Conservation (phyloP, 2,329 filamentous ascomycete species). For the Myriosclerotinia duriaeana region DNA sequence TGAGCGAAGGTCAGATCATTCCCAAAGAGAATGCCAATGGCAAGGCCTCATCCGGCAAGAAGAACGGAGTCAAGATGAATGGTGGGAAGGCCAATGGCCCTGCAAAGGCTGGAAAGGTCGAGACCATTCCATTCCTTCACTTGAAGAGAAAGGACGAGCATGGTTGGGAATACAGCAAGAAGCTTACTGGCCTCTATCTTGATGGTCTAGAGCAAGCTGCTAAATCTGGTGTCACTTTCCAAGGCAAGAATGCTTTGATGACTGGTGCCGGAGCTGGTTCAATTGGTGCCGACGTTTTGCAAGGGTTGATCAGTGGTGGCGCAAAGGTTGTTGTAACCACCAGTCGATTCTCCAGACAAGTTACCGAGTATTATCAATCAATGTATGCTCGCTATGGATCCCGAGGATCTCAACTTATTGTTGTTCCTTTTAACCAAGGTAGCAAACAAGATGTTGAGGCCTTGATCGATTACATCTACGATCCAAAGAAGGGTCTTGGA, state of each 20-base stretch:
- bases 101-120: slow-evolving; percentile 80
- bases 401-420: slow-evolving; percentile 91
- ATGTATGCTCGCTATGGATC: slow-evolving; percentile 97
- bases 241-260: slow-evolving; percentile 96
- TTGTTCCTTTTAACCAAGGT: slow-evolving; percentile 98
- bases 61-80: slow-evolving; percentile 46
- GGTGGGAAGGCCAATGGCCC: slow-evolving; percentile 46
- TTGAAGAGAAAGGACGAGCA: slow-evolving; percentile 90
- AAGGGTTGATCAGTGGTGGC: slow-evolving; percentile 93
- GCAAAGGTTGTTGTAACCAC: slow-evolving; percentile 97
- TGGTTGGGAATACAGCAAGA: slow-evolving; percentile 99
- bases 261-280: slow-evolving; percentile 97
- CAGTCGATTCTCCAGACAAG: slow-evolving; percentile 91
- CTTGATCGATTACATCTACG: slow-evolving; percentile 93
- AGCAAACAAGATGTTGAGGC: slow-evolving; percentile 98
- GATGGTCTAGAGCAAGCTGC: slow-evolving; percentile 90
- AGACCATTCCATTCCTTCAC: slow-evolving; percentile 97
- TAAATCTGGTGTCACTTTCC: slow-evolving; percentile 82
- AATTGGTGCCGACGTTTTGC: slow-evolving; percentile 94
- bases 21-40: slow-evolving; percentile 70
- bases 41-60: slow-evolving; percentile 52
- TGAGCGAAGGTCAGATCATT: slow-evolving; percentile 98
- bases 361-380: slow-evolving; percentile 98
- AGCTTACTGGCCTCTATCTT: slow-evolving; percentile 88
- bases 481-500: slow-evolving; percentile 90